These are phyloP conservation scores for Neopestalotiopsis sp. DNA, from an alignment of 2,329 filamentous ascomycete species.

Conservation along the genomic window DNA sequence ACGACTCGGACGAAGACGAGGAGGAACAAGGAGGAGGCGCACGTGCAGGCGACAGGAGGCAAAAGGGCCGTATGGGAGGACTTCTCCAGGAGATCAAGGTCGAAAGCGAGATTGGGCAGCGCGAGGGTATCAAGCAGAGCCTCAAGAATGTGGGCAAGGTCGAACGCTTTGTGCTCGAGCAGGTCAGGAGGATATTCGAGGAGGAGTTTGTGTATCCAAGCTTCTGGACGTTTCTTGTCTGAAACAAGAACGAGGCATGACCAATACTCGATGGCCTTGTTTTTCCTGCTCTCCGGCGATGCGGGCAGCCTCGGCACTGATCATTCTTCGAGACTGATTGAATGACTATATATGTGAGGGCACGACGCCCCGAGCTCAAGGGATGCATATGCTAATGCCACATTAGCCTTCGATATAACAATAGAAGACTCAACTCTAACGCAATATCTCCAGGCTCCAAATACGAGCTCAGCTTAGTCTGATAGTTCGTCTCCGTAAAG, in stretches of 20 bases:
- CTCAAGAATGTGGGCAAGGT: constrained; percentile 99
- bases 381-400: no score
- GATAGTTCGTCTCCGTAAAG: no score
- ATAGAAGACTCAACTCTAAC: no score
- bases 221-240: constrained; percentile 97
- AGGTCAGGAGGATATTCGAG: constrained; percentile 96
- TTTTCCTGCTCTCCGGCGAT: no score
- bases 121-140: constrained; percentile 90
- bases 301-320: no score
- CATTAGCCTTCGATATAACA: no score
- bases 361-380: no score
- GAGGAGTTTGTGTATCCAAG: constrained; percentile 98
- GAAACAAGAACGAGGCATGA: constrained; percentile 18
- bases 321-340: no score
- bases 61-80: constrained; percentile 64
- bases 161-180: constrained; percentile 94
- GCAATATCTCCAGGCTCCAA: no score
- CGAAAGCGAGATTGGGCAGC: constrained; percentile 95
- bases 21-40: constrained; percentile 34
- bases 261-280: no score
- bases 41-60: constrained; percentile 30
- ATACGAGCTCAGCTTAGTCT: no score
- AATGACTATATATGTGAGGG: no score
- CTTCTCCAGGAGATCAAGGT: constrained; percentile 92
- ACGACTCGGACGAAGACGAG: constrained; percentile 35